Evolutionary conservation across 2,329 filamentous ascomycete species (phyloP).

Genomic region (Monosporascus ibericus): DNA sequence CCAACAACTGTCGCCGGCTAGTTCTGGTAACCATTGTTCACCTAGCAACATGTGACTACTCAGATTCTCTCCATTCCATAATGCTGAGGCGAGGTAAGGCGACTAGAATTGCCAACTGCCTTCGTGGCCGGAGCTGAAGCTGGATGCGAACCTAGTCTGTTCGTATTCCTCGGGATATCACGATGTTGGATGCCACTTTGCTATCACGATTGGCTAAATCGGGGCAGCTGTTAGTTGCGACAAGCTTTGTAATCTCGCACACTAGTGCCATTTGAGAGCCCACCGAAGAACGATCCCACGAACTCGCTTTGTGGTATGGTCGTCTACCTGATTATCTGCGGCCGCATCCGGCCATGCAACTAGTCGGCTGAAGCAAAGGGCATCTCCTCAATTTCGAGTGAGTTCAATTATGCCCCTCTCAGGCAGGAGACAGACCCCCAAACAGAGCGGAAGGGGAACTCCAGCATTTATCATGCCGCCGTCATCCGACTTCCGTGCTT

Average conservation of each 20-base stretch:
- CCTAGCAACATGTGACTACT: constrained; percentile 43
- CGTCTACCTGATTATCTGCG: constrained; percentile 50
- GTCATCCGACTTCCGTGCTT: constrained; percentile 44
- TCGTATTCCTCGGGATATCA: constrained; percentile 50
- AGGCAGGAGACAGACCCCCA: constrained; percentile 43
- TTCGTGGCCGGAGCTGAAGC: constrained; percentile 46
- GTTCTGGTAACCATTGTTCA: constrained; percentile 52
- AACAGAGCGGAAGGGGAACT: constrained; percentile 46
- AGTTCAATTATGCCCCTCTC: constrained; percentile 48
- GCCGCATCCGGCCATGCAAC: constrained; percentile 39
- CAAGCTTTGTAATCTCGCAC: constrained; percentile 39
- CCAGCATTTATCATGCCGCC: constrained; percentile 49
- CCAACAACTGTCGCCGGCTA: constrained; percentile 50
- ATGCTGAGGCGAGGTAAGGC: constrained; percentile 31
- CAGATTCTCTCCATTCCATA: constrained; percentile 44
- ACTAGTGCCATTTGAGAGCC: constrained; percentile 38
- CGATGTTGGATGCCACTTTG: constrained; percentile 51
- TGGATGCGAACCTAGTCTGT: constrained; percentile 44
- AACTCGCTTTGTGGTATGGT: constrained; percentile 49
- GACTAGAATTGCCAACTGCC: constrained; percentile 39
- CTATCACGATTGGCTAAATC: constrained; percentile 43
- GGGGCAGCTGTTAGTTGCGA: constrained; percentile 46
- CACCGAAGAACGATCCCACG: constrained; percentile 45
- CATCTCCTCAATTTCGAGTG: constrained; percentile 33
- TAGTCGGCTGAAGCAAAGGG: constrained; percentile 27